Evolutionary conservation across 768 basidiomycete genomes (phyloP).

Genomic region (Ramaria sp.): DNA sequence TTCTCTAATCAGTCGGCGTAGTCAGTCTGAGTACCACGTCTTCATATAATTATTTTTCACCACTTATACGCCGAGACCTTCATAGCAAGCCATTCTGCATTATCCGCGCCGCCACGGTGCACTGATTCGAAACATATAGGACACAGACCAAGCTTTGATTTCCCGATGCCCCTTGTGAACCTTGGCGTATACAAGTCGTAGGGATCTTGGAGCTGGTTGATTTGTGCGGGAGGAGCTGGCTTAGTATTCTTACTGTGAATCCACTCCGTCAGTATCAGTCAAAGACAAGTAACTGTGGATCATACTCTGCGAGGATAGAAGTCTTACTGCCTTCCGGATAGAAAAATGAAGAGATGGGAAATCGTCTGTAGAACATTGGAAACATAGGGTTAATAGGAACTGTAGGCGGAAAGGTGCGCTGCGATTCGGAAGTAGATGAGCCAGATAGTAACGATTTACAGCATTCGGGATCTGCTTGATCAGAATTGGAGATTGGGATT

Average conservation of each 20-base stretch:
- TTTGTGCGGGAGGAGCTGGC: slow-evolving; percentile 14
- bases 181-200: slow-evolving; percentile 73
- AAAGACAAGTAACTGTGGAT: slow-evolving; percentile 8
- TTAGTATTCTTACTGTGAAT: background rate
- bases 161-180: slow-evolving; percentile 59
- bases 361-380: slow-evolving; percentile 58
- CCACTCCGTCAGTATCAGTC: background rate
- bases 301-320: slow-evolving; percentile 24
- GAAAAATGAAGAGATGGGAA: slow-evolving; percentile 51
- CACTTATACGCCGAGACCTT: slow-evolving; percentile 80
- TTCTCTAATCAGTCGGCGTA: background rate
- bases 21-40: background rate
- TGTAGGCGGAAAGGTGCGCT: slow-evolving; percentile 37
- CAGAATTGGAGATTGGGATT: background rate
- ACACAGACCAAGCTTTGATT: slow-evolving; percentile 63
- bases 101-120: slow-evolving; percentile 52
- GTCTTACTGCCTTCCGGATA: slow-evolving; percentile 21
- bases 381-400: slow-evolving; percentile 39
- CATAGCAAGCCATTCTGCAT: slow-evolving; percentile 61
- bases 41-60: slow-evolving; percentile 24
- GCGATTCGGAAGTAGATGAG: background rate
- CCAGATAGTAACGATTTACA: background rate
- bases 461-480: background rate
- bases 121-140: slow-evolving; percentile 60
- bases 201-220: slow-evolving; percentile 47